phyloP scores from a whole-genome alignment of 2,329 filamentous ascomycete species.

The Diplodia mutila region DNA sequence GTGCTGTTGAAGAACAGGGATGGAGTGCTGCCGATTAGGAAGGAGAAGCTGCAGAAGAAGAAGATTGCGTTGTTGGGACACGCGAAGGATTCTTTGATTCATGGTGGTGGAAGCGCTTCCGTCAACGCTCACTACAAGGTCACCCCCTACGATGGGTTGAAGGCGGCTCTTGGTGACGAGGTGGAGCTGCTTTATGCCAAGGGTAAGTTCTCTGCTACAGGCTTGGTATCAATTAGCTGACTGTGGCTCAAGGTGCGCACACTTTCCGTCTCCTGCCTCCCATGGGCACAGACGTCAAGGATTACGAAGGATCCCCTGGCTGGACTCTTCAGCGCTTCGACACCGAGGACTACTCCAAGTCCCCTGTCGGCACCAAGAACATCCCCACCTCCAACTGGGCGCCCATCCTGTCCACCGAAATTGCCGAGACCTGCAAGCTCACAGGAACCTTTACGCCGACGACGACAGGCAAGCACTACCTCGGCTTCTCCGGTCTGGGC shows the following conservation, averaged over 20 bases:
- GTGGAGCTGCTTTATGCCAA: slow-evolving; percentile 59
- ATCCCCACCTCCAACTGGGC: slow-evolving; percentile 35
- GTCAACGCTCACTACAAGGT: slow-evolving; percentile 71
- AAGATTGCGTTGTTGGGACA: slow-evolving; percentile 71
- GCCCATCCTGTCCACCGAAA: slow-evolving; percentile 33
- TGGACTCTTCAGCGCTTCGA: slow-evolving; percentile 40
- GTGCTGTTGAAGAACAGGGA: slow-evolving; percentile 68
- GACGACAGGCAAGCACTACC: slow-evolving; percentile 64
- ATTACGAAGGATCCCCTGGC: slow-evolving; percentile 35
- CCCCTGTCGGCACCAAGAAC: slow-evolving; percentile 33
- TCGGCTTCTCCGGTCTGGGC: slow-evolving; percentile 70
- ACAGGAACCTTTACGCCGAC: slow-evolving; percentile 50
- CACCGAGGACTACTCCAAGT: slow-evolving; percentile 34
- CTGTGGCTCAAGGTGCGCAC: slow-evolving; percentile 32
- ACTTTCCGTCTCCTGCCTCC: slow-evolving; percentile 41
- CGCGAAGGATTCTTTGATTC: slow-evolving; percentile 69
- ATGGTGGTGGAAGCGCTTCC: slow-evolving; percentile 70
- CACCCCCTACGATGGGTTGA: slow-evolving; percentile 57
- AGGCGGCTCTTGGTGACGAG: neutral
- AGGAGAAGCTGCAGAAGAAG: slow-evolving; percentile 38
- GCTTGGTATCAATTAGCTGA: neutral
- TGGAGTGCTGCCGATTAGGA: slow-evolving; percentile 61
- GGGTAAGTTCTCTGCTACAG: neutral
- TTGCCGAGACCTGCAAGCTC: slow-evolving; percentile 31
- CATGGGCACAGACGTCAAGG: slow-evolving; percentile 35